Evolutionary conservation across 805 yeast genomes (phyloP).

Genomic region (Wickerhamiella parazyma): DNA sequence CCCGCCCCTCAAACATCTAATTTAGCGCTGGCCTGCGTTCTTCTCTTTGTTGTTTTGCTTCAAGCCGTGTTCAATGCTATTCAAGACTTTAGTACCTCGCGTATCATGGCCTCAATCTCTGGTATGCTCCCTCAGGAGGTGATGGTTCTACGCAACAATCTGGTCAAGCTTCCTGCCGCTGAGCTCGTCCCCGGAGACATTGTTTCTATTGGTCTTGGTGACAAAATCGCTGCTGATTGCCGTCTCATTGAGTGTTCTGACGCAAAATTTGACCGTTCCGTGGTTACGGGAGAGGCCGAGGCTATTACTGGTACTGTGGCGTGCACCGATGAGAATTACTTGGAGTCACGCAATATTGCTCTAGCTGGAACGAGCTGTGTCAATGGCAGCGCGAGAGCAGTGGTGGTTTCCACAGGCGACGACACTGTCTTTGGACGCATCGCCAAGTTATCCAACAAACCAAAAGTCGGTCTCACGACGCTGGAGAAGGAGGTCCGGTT

Average conservation of each 20-base stretch:
- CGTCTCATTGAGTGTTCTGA: slow-evolving; percentile 59
- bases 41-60: slow-evolving; percentile 30
- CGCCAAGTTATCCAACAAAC: slow-evolving; percentile 88
- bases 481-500: slow-evolving; percentile 1
- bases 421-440: slow-evolving; percentile 86
- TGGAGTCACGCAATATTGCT: slow-evolving; percentile 67
- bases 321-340: slow-evolving; percentile 23
- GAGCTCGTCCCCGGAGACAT: slow-evolving; percentile 76
- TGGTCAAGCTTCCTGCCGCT: slow-evolving; percentile 63
- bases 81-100: slow-evolving; percentile 36
- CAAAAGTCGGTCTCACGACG: slow-evolving; percentile 79
- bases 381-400: slow-evolving; percentile 84
- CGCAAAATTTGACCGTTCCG: slow-evolving; percentile 78
- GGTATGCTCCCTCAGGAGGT: slow-evolving; percentile 32
- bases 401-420: slow-evolving; percentile 77
- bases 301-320: slow-evolving; percentile 47
- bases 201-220: slow-evolving; percentile 65
- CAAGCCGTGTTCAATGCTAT: slow-evolving; percentile 35
- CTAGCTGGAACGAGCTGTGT: slow-evolving; percentile 92
- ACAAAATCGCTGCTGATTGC: slow-evolving; percentile 83
- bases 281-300: slow-evolving; percentile 77
- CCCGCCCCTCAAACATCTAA: slow-evolving; percentile 33
- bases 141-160: slow-evolving; percentile 59
- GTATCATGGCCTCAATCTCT: slow-evolving; percentile 36
- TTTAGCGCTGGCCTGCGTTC: slow-evolving; percentile 31